Evolutionary conservation across 495 filamentous ascomycete species (phyloP).

Genomic region (Hyaloscypha finlandica): DNA sequence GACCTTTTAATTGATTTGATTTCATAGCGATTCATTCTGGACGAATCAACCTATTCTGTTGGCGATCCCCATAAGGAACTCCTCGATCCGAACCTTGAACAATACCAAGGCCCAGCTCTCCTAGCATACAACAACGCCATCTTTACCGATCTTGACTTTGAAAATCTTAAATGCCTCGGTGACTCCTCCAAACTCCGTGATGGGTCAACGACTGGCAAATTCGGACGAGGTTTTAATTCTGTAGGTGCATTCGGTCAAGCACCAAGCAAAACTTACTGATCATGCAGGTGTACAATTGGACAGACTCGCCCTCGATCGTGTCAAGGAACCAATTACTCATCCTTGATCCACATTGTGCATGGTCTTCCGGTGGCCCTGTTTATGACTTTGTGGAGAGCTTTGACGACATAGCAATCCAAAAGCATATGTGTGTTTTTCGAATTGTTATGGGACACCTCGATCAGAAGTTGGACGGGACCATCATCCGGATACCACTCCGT

Average conservation of each 20-base stretch:
- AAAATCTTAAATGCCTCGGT: constrained; percentile 39
- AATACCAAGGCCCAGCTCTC: constrained; percentile 45
- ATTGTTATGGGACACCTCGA: constrained; percentile 27
- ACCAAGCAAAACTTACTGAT: constrained; percentile 5
- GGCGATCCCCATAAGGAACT: constrained; percentile 29
- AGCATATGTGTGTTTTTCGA: constrained; percentile 40
- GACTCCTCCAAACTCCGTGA: constrained; percentile 41
- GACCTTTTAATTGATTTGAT: neutral
- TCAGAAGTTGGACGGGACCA: constrained; percentile 36
- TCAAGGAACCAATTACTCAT: constrained; percentile 40
- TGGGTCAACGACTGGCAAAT: constrained; percentile 42
- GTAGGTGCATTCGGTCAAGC: constrained; percentile 24
- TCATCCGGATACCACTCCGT: constrained; percentile 47
- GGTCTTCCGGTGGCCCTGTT: constrained; percentile 43
- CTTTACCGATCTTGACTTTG: constrained; percentile 41
- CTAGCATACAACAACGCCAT: constrained; percentile 42
- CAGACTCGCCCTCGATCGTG: constrained; percentile 45
- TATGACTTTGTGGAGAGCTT: constrained; percentile 39
- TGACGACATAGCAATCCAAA: constrained; percentile 36
- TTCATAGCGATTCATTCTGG: constrained; percentile 36
- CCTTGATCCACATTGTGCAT: constrained; percentile 44
- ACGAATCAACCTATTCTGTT: constrained; percentile 31
- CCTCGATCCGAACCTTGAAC: constrained; percentile 34
- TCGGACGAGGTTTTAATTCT: constrained; percentile 45
- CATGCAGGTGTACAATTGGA: constrained; percentile 46